Conservation (phyloP, 23 red algal genomes). For the Gracilaria caudata region DNA sequence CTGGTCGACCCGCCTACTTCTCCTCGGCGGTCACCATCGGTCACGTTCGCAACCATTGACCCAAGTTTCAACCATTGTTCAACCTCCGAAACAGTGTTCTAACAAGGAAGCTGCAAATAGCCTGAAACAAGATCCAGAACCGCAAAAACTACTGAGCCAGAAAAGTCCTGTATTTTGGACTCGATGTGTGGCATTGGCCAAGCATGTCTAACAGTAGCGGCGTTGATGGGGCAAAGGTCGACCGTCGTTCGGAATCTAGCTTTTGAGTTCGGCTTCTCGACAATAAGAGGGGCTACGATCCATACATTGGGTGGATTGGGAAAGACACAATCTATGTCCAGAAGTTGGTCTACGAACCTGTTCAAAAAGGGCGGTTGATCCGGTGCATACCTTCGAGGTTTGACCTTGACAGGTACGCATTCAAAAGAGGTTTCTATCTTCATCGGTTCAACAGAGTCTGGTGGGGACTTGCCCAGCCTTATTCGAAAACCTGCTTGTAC, state of each 20-base stretch:
- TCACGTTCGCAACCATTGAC: no score
- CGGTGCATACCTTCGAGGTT: slow-evolving; percentile 28
- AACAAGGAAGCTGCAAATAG: slow-evolving; percentile 38
- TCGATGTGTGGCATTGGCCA: slow-evolving; percentile 59
- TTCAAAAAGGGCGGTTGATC: slow-evolving; percentile 5
- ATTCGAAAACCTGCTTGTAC: neutral
- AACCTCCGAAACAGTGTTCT: no score
- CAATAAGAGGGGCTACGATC: slow-evolving; percentile 11
- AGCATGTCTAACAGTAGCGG: neutral
- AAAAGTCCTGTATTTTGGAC: slow-evolving; percentile 13
- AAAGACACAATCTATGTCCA: slow-evolving; percentile 21
- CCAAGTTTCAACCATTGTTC: no score
- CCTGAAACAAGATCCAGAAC: slow-evolving; percentile 23
- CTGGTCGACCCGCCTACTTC: no score
- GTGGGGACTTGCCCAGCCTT: slow-evolving; percentile 17
- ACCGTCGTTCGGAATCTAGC: slow-evolving; percentile 27
- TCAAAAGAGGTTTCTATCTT: neutral
- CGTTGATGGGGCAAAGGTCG: slow-evolving; percentile 19
- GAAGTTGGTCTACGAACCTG: slow-evolving; percentile 20
- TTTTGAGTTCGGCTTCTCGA: slow-evolving; percentile 24
- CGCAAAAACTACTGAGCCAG: slow-evolving; percentile 22
- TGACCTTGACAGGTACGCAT: slow-evolving; percentile 27
- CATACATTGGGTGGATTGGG: slow-evolving; percentile 19
- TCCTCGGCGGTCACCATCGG: no score
- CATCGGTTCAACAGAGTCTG: neutral